A percentile compares a stretch with the other conserved stretches of the same genome.
Evolutionary conservation across 2,329 filamentous ascomycete species (phyloP).

Genomic region (Alternaria sp.): DNA sequence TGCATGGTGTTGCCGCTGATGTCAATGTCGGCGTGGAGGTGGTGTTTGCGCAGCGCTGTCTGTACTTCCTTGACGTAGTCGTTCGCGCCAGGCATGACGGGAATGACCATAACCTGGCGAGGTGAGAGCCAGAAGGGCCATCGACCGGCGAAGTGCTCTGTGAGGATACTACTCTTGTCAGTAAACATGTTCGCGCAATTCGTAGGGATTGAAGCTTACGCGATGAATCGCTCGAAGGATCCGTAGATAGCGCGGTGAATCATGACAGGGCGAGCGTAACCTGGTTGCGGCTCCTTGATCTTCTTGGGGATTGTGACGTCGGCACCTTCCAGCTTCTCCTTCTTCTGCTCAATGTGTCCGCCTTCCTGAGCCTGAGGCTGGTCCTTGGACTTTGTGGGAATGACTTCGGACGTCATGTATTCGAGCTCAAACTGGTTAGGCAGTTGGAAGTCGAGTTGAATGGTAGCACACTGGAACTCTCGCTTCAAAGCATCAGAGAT

Average conservation of each 20-base stretch:
- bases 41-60: slow-evolving; percentile 68
- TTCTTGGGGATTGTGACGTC: slow-evolving; percentile 30
- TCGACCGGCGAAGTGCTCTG: slow-evolving; percentile 84
- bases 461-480: slow-evolving; percentile 89
- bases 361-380: slow-evolving; percentile 37
- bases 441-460: slow-evolving; percentile 90
- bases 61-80: slow-evolving; percentile 78
- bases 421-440: slow-evolving; percentile 86
- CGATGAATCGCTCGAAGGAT: slow-evolving; percentile 72
- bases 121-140: slow-evolving; percentile 91
- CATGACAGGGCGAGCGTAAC: slow-evolving; percentile 82
- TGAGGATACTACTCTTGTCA: slow-evolving; percentile 63
- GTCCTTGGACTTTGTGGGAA: slow-evolving; percentile 48
- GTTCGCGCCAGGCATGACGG: slow-evolving; percentile 73
- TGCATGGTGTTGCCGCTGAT: slow-evolving; percentile 80
- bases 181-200: neutral
- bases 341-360: slow-evolving; percentile 26
- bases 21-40: slow-evolving; percentile 74
- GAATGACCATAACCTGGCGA: slow-evolving; percentile 80
- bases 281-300: slow-evolving; percentile 36
- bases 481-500: slow-evolving; percentile 86
- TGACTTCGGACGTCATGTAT: slow-evolving; percentile 75
- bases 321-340: slow-evolving; percentile 24
- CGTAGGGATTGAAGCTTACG: slow-evolving; percentile 40
- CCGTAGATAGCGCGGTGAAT: slow-evolving; percentile 83